Base-by-base conservation (phyloP, 2,329 filamentous ascomycete species). In the Calonectria pseudoreteaudii region DNA sequence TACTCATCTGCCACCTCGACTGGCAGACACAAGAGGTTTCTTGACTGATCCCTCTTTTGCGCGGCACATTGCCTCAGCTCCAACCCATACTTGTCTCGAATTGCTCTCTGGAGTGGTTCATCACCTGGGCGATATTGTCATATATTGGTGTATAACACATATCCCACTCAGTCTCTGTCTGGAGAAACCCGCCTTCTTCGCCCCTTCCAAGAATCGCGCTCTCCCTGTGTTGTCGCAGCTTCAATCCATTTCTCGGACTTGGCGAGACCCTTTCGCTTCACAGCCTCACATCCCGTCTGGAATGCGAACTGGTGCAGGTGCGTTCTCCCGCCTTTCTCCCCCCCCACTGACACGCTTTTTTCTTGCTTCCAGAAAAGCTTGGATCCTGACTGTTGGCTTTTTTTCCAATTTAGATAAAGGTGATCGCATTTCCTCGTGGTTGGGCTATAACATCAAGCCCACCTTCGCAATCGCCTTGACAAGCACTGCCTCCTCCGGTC, bases 301-400 rank as follows among this genome's bases (percentile, higher is more conserved):
- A 80, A 80, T 80, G 79, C 77, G 66, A 80, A 77, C 31, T 73
- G 68, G 79, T 78, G 72, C 71, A 79, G 79, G 79, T 80, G 75
- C 80, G 79, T 71, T 76, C 53, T 20, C 34, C 38, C 34, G n/a
- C n/a, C n/a, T 36, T 36, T 10, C 34, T 44, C 34, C 20, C 53
- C 65, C 64, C 56, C 69, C 69, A 65, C 76, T 73, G 70, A 69
- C 62, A 60, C 65, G 41, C 62, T 69, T 62, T 26, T 68, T 56
- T 66, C 16, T 44, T 64, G 41, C 30, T 44, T 72, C 58, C 28
- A 65, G 50, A 68, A 47, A 26, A 26, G 34, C 58, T 68, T 38
- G 60, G 60, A 64, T 38, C 78, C 80, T 72, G 77, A 79, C 62
- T 76, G 36, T 72, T 41, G 68, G 66, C 7, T 3, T 18, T 23